Evolutionary conservation across 1,284 basidiomycete genomes (phyloP), one percentile per base, ranked within the genome.

Genomic region (Tilletia horrida): DNA sequence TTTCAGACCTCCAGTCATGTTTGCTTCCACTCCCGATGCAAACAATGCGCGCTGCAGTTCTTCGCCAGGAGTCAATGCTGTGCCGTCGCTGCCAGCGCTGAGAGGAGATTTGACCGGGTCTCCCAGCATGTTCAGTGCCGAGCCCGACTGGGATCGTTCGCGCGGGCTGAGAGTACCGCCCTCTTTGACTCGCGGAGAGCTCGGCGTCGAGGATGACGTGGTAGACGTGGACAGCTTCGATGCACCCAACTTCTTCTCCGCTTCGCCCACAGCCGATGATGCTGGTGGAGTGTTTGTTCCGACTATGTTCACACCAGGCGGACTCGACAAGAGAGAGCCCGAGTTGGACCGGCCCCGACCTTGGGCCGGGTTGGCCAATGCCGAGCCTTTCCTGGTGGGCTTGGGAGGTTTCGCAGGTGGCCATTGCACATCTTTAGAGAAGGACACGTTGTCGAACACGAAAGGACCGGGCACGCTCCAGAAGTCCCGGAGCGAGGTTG

Each of bases 381-480:
- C 29, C 52, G 52, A 16, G 52, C 18, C 29, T 16, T 18, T 27
- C 23, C 16, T 35, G 8, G 23, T 6, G 52, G 35, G 35, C 35
- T 40, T 40, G 4, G 35, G 35, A 6, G 35, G 35, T 21, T 52
- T 52, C 13, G 50, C 23, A 21, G 63, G 68, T 43, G 29, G 64
- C 79, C 79, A 81, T 47, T 66, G 67, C n/a, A 72, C 65, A 52
- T 79, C 76, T 40, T 73, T 72, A 1, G 75, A 76, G 64, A 81
- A 81, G 25, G 76, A 75, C 11, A 81, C 71, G 44, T 81, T 81
- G 48, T 81, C 79, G 63, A 81, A 80, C 35, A 72, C 66, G 68
- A 81, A 69, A 14, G 80, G 75, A 21, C 72, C 70, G 2, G 67
- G 65, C 8, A 81, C 71, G 62, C 66, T 67, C 78, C 78, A 81